Base-by-base conservation (phyloP, 331 rosid genomes). In the Pyrus hybrid region DNA sequence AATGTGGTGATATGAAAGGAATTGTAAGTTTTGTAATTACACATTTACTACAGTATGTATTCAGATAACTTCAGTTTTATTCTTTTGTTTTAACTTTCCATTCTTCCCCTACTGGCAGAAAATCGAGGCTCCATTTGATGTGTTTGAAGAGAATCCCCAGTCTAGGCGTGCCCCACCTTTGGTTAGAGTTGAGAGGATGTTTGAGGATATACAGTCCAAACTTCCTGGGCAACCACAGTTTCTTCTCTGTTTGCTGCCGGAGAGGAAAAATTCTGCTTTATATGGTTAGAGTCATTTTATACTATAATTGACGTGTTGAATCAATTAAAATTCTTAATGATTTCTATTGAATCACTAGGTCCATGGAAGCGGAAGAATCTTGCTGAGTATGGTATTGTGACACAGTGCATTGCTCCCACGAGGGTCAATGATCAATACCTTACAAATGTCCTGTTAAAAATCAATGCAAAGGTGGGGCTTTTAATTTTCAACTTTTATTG, bases 321-420 rank as follows among this genome's bases (percentile, higher is more conserved):
- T 35, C 61, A 9, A 12, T 33, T n/a, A 2, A 18, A 47, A 33
- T 62, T 21, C 18, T 66, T 13, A 29, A 25, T 70, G 73, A 58
- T 68, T 32, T 10, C 67, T 65, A 16, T 77, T 45, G 49, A 14
- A 3, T 54, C 43, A 76, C 49, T 32, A 95, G 99, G 99, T 70
- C 99, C 97, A 8, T 95, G 99, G 99, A 95, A 95, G 58, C 76
- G 79, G 33, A 95, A 88, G 74, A 84, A 80, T 76, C 97, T 95
- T 18, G 81, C 92, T 13, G 96, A 92, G 7, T 79, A 69, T 74
- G 99, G 99, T 25, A 81, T 95, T 23, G 90, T 87, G 41, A 90
- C 97, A 16, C 99, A 92, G 63, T 95, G 99, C 78, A 89, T 95
- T 30, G 92, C 97, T 64, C 97, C 97, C 4, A 76, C 68, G 1